Percentiles rank a stretch among this genome's conserved stretches.
phyloP scores from a whole-genome alignment of 2,329 filamentous ascomycete species.

The Diaporthe humulicola region DNA sequence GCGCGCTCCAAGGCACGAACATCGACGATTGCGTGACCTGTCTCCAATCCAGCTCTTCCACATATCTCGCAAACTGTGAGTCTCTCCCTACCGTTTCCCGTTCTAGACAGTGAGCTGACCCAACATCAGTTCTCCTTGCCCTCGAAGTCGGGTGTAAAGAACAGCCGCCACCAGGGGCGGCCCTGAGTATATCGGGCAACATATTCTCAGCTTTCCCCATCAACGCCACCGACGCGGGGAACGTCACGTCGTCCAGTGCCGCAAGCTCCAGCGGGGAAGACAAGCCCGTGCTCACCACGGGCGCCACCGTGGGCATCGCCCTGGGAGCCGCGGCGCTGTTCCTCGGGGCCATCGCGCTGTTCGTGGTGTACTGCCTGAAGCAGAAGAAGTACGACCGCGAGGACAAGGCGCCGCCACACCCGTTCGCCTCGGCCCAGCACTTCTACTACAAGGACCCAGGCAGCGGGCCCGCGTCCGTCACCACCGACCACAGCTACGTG shows the following conservation, averaged over 20 bases:
- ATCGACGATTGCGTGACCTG: conserved; percentile 58
- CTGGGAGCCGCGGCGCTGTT: conserved; percentile 60
- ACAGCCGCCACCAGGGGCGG: conserved; percentile 52
- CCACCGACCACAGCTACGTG: conserved; percentile 39
- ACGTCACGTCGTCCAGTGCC: conserved; percentile 44
- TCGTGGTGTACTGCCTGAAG: conserved; percentile 62
- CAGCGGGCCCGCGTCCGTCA: conserved; percentile 43
- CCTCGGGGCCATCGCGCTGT: conserved; percentile 57
- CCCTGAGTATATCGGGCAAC: conserved; percentile 57
- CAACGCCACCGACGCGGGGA: conserved; percentile 54
- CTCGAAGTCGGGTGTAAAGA: conserved; percentile 63
- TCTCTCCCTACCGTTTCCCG: neutral
- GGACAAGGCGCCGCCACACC: conserved; percentile 40
- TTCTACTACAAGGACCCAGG: conserved; percentile 38
- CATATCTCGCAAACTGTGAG: conserved; percentile 65
- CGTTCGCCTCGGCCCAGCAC: neutral
- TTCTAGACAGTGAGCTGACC: conserved; percentile 39
- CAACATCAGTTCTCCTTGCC: conserved; percentile 58
- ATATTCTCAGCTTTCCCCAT: conserved; percentile 55
- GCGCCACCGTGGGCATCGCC: conserved; percentile 67
- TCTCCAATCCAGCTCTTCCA: conserved; percentile 52
- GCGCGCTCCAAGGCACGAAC: conserved; percentile 48
- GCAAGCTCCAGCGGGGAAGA: conserved; percentile 40
- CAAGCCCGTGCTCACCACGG: conserved; percentile 54
- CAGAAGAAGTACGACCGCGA: conserved; percentile 52